Base-by-base conservation (phyloP, 1,139 yeast species). In the Chernovozyma sophiae-reginae region DNA sequence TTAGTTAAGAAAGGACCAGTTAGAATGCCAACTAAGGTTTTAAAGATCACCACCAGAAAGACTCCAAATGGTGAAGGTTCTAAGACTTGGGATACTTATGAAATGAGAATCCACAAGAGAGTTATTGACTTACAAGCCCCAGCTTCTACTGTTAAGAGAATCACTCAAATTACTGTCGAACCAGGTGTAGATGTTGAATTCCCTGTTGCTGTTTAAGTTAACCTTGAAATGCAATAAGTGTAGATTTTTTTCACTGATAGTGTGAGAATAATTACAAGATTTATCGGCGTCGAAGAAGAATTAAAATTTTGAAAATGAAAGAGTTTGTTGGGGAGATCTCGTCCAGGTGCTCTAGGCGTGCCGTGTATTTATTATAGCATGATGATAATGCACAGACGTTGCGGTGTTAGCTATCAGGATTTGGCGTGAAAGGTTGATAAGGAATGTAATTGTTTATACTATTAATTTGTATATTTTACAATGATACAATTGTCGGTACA, bases 61-160 rank as follows among this genome's bases (percentile, higher is more conserved):
- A 84, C 98, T 68, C 99, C 99, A 65, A 94, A 94, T 74, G 99
- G 99, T 90, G 97, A 94, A 81, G 99, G 99, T 90, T 92, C 98
- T 62, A 92, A 94, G 90, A 94, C 99, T 63, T 94, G 97, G 97
- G 99, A 94, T 72, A 77, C 95, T 62, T 94, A 82, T 74, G 98
- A 94, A 81, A 86, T 94, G 96, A 89, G 97, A 84, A 89, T 94
- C 80, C 98, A 94, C 96, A 94, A 94, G 94, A 90, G 99, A 78
- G 84, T 87, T 72, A 87, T 92, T 65, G 97, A 92, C 79, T 81
- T 94, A 73, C 94, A 86, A 77, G 96, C 98, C 56, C 96, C 97
- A 71, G 87, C 96, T 65, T 77, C 80, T 54, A 74, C 83, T 57
- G 96, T 94, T 73, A 87, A 86, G 85, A 86, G 84, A 77, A 87